Evolutionary conservation across 2,329 filamentous ascomycete species (phyloP).

Genomic region (Botrytis medusae): DNA sequence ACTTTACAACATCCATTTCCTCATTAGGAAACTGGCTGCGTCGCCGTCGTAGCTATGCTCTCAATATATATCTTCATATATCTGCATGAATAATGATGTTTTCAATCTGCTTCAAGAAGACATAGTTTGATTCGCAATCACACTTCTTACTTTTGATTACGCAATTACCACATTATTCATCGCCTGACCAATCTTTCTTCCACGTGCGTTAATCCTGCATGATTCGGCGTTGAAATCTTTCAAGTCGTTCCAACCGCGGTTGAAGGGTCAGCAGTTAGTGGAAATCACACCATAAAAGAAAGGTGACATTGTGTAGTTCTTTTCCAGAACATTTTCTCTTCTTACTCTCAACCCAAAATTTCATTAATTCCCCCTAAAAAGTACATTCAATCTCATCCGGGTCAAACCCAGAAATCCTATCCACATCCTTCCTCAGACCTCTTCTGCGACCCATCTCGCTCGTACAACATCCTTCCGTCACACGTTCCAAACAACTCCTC

Average conservation of each 20-base stretch:
- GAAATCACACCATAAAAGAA: constrained; percentile 4
- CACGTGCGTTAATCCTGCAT: constrained; percentile 17
- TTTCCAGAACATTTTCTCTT: neutral
- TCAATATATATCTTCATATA: constrained; percentile 18
- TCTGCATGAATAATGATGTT: constrained; percentile 21
- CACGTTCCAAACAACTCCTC: constrained; percentile 4
- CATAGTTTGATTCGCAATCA: constrained; percentile 1
- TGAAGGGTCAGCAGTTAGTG: neutral
- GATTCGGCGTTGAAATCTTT: neutral
- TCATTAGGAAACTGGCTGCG: constrained; percentile 29
- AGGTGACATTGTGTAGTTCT: neutral
- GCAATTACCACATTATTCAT: neutral
- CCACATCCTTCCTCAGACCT: constrained; percentile 10
- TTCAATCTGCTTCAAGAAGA: constrained; percentile 16
- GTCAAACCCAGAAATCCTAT: neutral
- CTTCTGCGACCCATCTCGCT: constrained; percentile 12
- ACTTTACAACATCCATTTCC: constrained; percentile 25
- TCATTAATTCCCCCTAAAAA: neutral
- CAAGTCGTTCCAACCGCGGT: neutral
- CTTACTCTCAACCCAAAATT: neutral
- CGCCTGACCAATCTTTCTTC: neutral
- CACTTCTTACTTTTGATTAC: neutral
- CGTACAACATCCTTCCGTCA: constrained; percentile 7
- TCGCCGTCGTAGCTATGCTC: constrained; percentile 23
- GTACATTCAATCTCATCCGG: constrained; percentile 2